phyloP scores from a whole-genome alignment of 768 basidiomycete species.

The Leccinum pellstonianum region DNA sequence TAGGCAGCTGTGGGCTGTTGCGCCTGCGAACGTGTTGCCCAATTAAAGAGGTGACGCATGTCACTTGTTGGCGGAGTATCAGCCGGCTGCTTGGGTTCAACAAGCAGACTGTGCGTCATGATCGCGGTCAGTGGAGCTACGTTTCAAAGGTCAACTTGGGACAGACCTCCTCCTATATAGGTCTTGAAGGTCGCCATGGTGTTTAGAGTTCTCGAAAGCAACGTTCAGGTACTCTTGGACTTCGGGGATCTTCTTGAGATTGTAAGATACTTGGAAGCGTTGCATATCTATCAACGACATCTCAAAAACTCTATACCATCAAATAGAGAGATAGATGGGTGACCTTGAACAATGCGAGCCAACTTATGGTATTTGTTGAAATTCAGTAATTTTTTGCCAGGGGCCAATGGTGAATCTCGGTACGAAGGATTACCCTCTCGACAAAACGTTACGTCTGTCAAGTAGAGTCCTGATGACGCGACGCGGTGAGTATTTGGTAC shows the following conservation, averaged over 20 bases:
- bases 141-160: background rate
- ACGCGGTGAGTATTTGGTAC: slow-evolving; percentile 9
- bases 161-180: slow-evolving; percentile 80
- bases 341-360: slow-evolving; percentile 80
- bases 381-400: slow-evolving; percentile 83
- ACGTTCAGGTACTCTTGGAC: slow-evolving; percentile 76
- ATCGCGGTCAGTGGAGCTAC: background rate
- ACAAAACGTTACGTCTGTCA: slow-evolving; percentile 94
- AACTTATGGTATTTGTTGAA: slow-evolving; percentile 96
- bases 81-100: slow-evolving; percentile 80
- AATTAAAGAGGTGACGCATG: slow-evolving; percentile 76
- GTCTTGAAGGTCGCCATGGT: slow-evolving; percentile 81
- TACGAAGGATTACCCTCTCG: slow-evolving; percentile 90
- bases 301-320: background rate
- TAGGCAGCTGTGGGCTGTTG: slow-evolving; percentile 39
- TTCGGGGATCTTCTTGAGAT: slow-evolving; percentile 85
- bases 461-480: slow-evolving; percentile 61
- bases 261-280: slow-evolving; percentile 85
- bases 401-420: slow-evolving; percentile 72
- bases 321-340: slow-evolving; percentile 8
- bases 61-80: slow-evolving; percentile 65
- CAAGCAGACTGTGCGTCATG: slow-evolving; percentile 55
- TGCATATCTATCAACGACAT: slow-evolving; percentile 66
- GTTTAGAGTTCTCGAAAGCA: slow-evolving; percentile 72
- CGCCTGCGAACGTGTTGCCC: slow-evolving; percentile 63